Evolutionary conservation across 2,329 filamentous ascomycete genomes (phyloP).

Genomic region (Penicillium capsulatum): DNA sequence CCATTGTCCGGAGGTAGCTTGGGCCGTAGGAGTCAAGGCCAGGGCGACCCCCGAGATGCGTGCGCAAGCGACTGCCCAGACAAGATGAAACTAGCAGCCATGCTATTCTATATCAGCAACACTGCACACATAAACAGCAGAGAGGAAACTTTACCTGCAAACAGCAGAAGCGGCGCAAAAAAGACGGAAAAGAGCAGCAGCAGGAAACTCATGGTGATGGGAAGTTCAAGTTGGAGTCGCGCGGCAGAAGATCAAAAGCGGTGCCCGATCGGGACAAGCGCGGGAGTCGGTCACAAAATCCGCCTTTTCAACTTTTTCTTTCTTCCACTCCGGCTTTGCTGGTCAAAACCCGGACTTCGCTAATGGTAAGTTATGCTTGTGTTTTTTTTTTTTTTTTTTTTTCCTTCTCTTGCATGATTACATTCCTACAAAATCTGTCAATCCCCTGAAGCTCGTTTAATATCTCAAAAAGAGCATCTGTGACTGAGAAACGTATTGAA

Average conservation of each 20-base stretch:
- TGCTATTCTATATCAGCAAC: conserved; percentile 31
- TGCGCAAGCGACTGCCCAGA: conserved; percentile 51
- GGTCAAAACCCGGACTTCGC: conserved; percentile 23
- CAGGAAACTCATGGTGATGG: conserved; percentile 31
- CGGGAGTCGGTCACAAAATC: conserved; percentile 18
- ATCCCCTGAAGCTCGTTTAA: conserved; percentile 64
- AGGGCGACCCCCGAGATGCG: conserved; percentile 45
- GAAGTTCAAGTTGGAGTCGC: conserved; percentile 7
- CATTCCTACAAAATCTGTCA: conserved; percentile 69
- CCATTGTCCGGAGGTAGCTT: conserved; percentile 54
- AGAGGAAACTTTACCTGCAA: conserved; percentile 25
- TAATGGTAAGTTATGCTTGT: conserved; percentile 32
- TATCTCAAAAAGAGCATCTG: conserved; percentile 38
- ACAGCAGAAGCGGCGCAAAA: conserved; percentile 36
- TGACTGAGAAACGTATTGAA: conserved; percentile 45
- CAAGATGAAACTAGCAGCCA: conserved; percentile 55
- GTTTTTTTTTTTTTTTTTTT: neutral
- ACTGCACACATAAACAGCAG: neutral
- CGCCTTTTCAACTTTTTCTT: conserved; percentile 12
- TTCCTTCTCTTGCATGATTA: conserved; percentile 56
- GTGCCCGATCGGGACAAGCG: conserved; percentile 16
- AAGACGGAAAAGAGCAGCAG: conserved; percentile 36
- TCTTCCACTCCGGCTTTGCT: conserved; percentile 25
- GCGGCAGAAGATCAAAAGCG: neutral
- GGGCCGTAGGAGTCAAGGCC: conserved; percentile 50